These are phyloP conservation scores for Ophiostoma quercus DNA, from an alignment of 2,329 filamentous ascomycete species.

Conservation along the genomic window DNA sequence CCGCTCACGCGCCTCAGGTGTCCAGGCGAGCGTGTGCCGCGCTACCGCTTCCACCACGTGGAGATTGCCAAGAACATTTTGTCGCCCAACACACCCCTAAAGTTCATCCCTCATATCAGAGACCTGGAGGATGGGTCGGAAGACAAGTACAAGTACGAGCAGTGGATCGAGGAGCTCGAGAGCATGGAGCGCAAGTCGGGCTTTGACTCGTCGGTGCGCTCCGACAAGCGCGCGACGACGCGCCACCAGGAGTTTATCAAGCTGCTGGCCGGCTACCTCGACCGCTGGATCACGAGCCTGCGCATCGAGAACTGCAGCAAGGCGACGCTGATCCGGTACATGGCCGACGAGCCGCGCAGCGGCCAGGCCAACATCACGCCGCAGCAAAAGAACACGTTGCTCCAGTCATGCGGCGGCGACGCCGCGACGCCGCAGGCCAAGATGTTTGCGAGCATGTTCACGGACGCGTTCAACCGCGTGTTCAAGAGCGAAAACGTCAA, in stretches of 20 bases:
- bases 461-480: conserved; percentile 52
- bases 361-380: conserved; percentile 45
- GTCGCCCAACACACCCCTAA: conserved; percentile 55
- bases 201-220: conserved; percentile 50
- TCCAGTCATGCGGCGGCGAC: conserved; percentile 42
- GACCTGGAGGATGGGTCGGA: conserved; percentile 48
- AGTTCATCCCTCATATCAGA: conserved; percentile 55
- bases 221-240: conserved; percentile 47
- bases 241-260: conserved; percentile 49
- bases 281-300: conserved; percentile 49
- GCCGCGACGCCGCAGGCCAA: conserved; percentile 39
- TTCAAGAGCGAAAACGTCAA: conserved; percentile 46
- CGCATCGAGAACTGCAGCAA: conserved; percentile 49
- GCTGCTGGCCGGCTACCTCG: conserved; percentile 49
- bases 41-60: conserved; percentile 55
- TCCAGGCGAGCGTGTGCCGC: conserved; percentile 49
- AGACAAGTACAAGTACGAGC: conserved; percentile 51
- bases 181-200: conserved; percentile 54
- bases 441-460: conserved; percentile 46
- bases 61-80: conserved; percentile 56
- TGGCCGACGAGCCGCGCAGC: conserved; percentile 43
- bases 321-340: conserved; percentile 48
- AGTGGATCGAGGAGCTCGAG: conserved; percentile 54
- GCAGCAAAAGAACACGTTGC: conserved; percentile 49
- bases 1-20: conserved; percentile 45